Evolutionary conservation across 257 asterid species (phyloP).

Genomic region (Catharanthus roseus): DNA sequence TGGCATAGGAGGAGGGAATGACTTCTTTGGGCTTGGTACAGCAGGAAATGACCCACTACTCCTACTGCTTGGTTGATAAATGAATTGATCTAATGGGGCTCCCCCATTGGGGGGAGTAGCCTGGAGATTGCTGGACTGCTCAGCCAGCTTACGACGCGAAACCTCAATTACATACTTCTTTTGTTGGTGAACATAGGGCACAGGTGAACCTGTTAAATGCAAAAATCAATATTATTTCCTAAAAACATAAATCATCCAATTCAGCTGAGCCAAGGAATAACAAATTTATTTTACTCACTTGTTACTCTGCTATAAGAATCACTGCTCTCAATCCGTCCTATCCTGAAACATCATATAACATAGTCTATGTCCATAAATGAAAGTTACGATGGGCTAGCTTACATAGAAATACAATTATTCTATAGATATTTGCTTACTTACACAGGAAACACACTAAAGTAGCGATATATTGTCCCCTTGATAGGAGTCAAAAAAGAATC

Average conservation of each 20-base stretch:
- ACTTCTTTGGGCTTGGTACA: slow-evolving; percentile 33
- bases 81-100: slow-evolving; percentile 21
- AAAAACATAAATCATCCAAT: not conserved
- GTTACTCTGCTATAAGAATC: slow-evolving; percentile 33
- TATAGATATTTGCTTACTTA: slow-evolving; percentile 34
- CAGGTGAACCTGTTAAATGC: slow-evolving; percentile 33
- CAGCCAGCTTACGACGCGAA: slow-evolving; percentile 52
- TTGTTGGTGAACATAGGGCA: slow-evolving; percentile 26
- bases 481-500: slow-evolving; percentile 29
- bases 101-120: slow-evolving; percentile 42
- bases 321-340: slow-evolving; percentile 27
- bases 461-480: slow-evolving; percentile 34
- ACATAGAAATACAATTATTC: slow-evolving; percentile 1
- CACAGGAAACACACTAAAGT: slow-evolving; percentile 47
- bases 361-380: slow-evolving; percentile 11
- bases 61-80: slow-evolving; percentile 49
- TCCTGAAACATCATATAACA: slow-evolving; percentile 40
- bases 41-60: slow-evolving; percentile 92
- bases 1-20: slow-evolving; percentile 24
- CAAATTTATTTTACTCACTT: slow-evolving; percentile 30
- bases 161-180: slow-evolving; percentile 19
- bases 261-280: not conserved
- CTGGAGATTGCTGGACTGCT: slow-evolving; percentile 48
- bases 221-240: slow-evolving; percentile 13
- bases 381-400: not conserved